These are phyloP conservation scores for Blumeria graminis DNA, from an alignment of 2,329 filamentous ascomycete genomes.

Conservation along the genomic window DNA sequence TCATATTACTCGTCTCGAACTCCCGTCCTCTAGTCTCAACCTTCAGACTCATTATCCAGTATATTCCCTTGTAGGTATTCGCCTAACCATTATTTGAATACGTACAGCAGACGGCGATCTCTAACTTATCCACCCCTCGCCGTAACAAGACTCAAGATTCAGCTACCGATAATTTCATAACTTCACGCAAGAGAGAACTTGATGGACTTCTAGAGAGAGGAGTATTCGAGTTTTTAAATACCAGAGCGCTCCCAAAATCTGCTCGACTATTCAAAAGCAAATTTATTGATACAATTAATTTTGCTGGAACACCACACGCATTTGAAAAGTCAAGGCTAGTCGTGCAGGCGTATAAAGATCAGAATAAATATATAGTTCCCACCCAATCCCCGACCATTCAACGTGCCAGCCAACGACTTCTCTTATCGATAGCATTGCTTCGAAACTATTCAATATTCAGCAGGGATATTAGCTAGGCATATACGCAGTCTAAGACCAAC, in stretches of 20 bases:
- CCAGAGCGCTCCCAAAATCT: not conserved
- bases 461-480: not conserved
- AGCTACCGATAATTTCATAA: not conserved
- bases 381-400: conserved; percentile 4
- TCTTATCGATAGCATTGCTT: not conserved
- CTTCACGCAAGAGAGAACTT: not conserved
- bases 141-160: no score
- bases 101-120: no score
- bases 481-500: not conserved
- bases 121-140: no score
- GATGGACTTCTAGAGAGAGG: not conserved
- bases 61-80: no score
- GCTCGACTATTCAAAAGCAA: conserved; percentile 2
- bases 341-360: conserved; percentile 4
- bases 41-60: no score
- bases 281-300: conserved; percentile 5
- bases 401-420: conserved; percentile 1
- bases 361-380: conserved; percentile 2
- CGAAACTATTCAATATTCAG: not conserved
- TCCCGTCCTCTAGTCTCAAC: no score
- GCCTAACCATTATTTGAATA: no score
- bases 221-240: not conserved
- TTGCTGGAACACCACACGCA: conserved; percentile 1
- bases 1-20: no score
- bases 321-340: conserved; percentile 1